Conservation (phyloP, 306 rosid genomes). For the Prunus dulcis region DNA sequence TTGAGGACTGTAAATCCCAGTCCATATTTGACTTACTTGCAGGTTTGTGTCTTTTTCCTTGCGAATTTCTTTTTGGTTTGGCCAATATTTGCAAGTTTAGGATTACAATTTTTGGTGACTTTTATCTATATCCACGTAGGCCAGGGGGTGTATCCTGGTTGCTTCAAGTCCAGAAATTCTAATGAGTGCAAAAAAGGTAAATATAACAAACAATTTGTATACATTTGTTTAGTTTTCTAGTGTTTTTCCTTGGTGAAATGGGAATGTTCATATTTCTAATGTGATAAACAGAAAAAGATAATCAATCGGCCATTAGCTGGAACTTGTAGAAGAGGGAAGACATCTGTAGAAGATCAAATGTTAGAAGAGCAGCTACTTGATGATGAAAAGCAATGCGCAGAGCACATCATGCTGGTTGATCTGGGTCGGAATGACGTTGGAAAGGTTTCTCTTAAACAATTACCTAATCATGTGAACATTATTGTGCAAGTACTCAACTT, state of each 20-base stretch:
- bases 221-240: background rate
- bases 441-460: constrained; percentile 43
- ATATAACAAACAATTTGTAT: background rate
- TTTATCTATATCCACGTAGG: constrained; percentile 39
- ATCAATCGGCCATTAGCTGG: constrained; percentile 90
- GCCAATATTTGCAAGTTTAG: background rate
- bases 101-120: background rate
- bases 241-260: background rate
- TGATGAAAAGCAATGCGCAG: constrained; percentile 79
- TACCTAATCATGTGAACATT: constrained; percentile 10
- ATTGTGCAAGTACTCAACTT: background rate
- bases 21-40: constrained; percentile 80
- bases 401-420: constrained; percentile 89
- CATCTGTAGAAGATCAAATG: constrained; percentile 49
- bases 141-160: constrained; percentile 79
- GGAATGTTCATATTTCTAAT: constrained; percentile 11
- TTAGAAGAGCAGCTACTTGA: constrained; percentile 48
- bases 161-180: constrained; percentile 94
- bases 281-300: constrained; percentile 54
- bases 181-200: constrained; percentile 53
- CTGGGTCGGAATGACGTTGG: constrained; percentile 93
- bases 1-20: constrained; percentile 88
- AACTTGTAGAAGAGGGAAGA: constrained; percentile 62
- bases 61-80: background rate
- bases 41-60: constrained; percentile 39